Base-by-base conservation (phyloP, 1,284 basidiomycete genomes). In the Ceratobasidium sp. region DNA sequence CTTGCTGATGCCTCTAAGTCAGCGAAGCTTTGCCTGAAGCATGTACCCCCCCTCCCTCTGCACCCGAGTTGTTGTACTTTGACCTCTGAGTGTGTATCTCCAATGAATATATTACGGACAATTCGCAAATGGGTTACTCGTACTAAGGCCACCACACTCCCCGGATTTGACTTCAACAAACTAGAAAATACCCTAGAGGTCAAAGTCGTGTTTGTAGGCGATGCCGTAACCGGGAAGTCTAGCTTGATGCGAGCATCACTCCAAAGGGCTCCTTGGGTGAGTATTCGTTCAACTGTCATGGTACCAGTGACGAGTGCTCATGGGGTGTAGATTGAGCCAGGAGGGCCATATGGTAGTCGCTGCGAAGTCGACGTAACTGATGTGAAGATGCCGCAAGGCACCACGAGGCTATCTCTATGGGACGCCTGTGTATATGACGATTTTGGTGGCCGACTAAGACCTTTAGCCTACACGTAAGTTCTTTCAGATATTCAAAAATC, bases 171-270 rank as follows among this genome's bases (percentile, higher is more conserved):
- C 2, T 56, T 50, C 48, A 54, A 28, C 66, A 68, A 54, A n/a
- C 2, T 33, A 38, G 20, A 26, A 20, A 23, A 54, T 9, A 26
- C n/a, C 15, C 57, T 74, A 1, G 6, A 46, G 23, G 42, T 28
- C 26, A 62, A 61, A 52, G 59, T 74, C 17, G 33, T 62, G 52
- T 38, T 74, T 33, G 23, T 74, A 2, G 70, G 70, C 20, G 44
- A 74, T 33, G 10, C 4, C 9, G 26, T 38, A 48, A 20, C 57
- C 44, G 70, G 70, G 7, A 74, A 62, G 59, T 50, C 70, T 10
- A 48, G 50, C 33, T 52, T 74, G 70, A 48, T 64, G 50, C 64
- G 46, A 26, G 28, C 70, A 1, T 48, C 3, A 10, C 4, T 38
- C 17, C 44, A 23, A 23, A 74, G 33, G 28, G 17, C 5, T 1